Conservation (phyloP, 2,329 filamentous ascomycete species). For the Trichoderma asperellum region DNA sequence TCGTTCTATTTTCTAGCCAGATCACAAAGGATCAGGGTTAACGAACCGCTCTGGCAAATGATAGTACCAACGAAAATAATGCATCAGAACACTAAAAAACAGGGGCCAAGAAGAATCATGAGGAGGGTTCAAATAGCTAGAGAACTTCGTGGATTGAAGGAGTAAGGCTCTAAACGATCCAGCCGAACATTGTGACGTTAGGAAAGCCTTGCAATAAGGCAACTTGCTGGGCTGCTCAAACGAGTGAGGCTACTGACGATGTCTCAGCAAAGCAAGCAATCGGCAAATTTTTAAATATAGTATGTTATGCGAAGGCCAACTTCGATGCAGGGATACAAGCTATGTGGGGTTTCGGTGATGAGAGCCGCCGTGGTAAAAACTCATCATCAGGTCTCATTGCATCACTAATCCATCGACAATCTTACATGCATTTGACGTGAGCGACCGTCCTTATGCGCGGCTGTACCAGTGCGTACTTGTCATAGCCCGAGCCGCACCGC, state of each 20-base stretch:
- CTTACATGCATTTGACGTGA: slow-evolving; percentile 23
- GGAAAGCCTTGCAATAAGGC: neutral
- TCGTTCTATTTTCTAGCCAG: neutral
- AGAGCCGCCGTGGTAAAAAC: neutral
- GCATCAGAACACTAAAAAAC: neutral
- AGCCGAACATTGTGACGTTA: neutral
- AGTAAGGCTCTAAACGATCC: neutral
- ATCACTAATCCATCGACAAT: slow-evolving; percentile 23
- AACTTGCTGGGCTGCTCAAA: neutral
- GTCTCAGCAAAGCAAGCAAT: neutral
- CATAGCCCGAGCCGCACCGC: neutral
- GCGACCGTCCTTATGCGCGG: slow-evolving; percentile 7
- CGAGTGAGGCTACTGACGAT: neutral
- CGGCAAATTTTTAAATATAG: neutral
- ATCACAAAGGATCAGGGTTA: neutral
- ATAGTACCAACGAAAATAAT: neutral
- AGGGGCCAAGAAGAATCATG: neutral
- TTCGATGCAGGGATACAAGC: neutral
- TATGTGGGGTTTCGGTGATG: slow-evolving; percentile 1
- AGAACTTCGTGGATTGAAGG: neutral
- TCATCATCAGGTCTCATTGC: slow-evolving; percentile 3
- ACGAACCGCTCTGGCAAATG: neutral
- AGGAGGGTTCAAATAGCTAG: neutral
- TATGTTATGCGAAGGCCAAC: neutral
- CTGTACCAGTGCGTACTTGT: neutral